Percentiles rank a stretch among this genome's conserved stretches.
phyloP scores from a whole-genome alignment of 306 rosid genomes.

The Phaseolus lunatus region DNA sequence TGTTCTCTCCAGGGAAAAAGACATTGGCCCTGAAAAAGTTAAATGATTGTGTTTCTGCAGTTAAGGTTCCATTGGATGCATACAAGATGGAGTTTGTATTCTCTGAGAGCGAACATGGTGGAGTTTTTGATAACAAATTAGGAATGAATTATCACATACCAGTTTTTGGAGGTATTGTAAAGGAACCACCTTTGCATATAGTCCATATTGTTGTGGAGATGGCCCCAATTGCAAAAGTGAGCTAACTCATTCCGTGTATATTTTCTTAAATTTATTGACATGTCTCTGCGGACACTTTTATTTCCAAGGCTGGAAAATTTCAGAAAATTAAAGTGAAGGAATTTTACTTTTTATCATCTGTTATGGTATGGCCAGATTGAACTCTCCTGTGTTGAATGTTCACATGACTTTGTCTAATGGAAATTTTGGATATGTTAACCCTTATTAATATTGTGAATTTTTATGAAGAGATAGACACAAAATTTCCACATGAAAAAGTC shows the following conservation, averaged over 20 bases:
- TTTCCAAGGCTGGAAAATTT: too few species aligned
- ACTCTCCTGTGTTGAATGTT: too few species aligned
- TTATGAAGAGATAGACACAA: background rate
- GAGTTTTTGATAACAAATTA: constrained; percentile 81
- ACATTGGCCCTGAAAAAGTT: too few species aligned
- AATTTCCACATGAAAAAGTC: background rate
- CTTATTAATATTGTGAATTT: constrained; percentile 1
- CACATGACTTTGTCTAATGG: too few species aligned
- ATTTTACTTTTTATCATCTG: too few species aligned
- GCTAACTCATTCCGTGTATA: too few species aligned
- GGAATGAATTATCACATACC: constrained; percentile 96
- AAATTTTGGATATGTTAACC: background rate
- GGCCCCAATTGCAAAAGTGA: too few species aligned
- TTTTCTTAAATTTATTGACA: too few species aligned
- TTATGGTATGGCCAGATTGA: too few species aligned
- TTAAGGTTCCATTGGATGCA: constrained; percentile 89
- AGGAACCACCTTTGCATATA: constrained; percentile 94
- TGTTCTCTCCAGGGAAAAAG: too few species aligned
- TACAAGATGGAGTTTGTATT: constrained; percentile 95
- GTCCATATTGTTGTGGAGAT: constrained; percentile 93
- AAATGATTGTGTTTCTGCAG: constrained; percentile 75
- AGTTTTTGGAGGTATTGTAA: constrained; percentile 72
- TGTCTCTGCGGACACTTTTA: too few species aligned
- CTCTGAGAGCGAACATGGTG: constrained; percentile 88
- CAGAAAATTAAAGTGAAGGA: too few species aligned